Evolutionary conservation across 164 flowering plant species (phyloP), one percentile per base, ranked within the genome.

Genomic region (Tetracentron sinense): DNA sequence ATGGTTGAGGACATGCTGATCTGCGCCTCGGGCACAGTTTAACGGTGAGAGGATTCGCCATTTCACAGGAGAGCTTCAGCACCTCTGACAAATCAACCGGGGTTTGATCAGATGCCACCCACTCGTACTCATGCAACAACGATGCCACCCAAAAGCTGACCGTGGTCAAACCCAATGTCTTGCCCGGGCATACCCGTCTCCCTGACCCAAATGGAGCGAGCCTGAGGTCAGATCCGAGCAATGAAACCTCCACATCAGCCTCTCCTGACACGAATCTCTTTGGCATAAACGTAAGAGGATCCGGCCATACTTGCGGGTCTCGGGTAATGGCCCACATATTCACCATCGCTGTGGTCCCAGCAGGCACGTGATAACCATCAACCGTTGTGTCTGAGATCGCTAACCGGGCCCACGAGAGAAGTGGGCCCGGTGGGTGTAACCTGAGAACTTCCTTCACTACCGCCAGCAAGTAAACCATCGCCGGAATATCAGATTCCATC

Each of bases 271-370:
- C 61, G 28, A 62, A 62, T 22, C 66, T 51, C 15, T 20, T 23
- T 26, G 54, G 35, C 42, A 7, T 52, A 33, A 64, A 64, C 42
- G 38, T 30, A 10, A 28, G 17, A 7, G 68, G 61, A 27, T 65
- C 62, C 42, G 19, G 6, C 68, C 68, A 65, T 0, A 65, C 55
- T 19, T 31, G 10, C 29, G n/a, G 21, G 46, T 65, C 61, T 11
- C 47, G 28, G 1, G 69, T 61, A 25, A 78, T 78, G 61, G 79
- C 75, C 82, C 82, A 78, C 77, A 78, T 78, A 62, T 78, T 78
- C 1, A 78, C 79, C 75, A 75, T 78, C 0, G 82, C 79, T 1
- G 79, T 75, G 49, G 82, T 70, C 30, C 75, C 75, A 1, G 62
- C 74, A 0, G 81, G 81, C 51, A 78, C 76, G 42, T 61, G 69